Conservation (phyloP, 805 yeast species). For the Ogataea ganodermae region DNA sequence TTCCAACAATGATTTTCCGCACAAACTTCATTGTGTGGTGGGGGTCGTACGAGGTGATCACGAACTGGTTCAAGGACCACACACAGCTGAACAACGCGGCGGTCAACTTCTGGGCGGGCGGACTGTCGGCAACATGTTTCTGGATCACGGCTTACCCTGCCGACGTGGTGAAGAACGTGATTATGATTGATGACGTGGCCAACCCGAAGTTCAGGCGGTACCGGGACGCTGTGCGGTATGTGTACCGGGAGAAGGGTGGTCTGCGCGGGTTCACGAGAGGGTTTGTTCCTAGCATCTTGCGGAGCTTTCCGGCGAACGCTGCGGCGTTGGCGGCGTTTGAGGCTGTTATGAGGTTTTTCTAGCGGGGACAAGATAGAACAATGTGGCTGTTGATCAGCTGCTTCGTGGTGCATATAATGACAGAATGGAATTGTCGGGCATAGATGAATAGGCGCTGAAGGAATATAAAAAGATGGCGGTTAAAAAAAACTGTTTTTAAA, state of each 20-base stretch:
- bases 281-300: slow-evolving; percentile 71
- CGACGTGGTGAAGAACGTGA: slow-evolving; percentile 84
- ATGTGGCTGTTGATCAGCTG: neutral
- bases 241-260: slow-evolving; percentile 63
- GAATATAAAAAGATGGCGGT: too few species aligned
- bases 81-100: slow-evolving; percentile 68
- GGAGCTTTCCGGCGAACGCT: slow-evolving; percentile 93
- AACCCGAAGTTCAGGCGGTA: slow-evolving; percentile 73
- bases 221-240: slow-evolving; percentile 67
- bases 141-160: slow-evolving; percentile 90
- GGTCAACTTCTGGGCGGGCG: slow-evolving; percentile 90
- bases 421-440: slow-evolving; percentile 2
- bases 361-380: neutral
- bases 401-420: neutral
- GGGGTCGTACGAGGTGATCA: slow-evolving; percentile 86
- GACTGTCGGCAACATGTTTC: slow-evolving; percentile 80
- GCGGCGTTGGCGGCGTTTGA: slow-evolving; percentile 91
- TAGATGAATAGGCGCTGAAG: neutral
- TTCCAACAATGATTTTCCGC: slow-evolving; percentile 86
- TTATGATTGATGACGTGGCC: slow-evolving; percentile 75
- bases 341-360: slow-evolving; percentile 62
- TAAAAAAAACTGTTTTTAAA: neutral
- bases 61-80: slow-evolving; percentile 63
- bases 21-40: slow-evolving; percentile 90
- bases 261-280: slow-evolving; percentile 75